Evolutionary conservation across 2,329 filamentous ascomycete genomes (phyloP).

Genomic region (Cryphonectria parasitica): DNA sequence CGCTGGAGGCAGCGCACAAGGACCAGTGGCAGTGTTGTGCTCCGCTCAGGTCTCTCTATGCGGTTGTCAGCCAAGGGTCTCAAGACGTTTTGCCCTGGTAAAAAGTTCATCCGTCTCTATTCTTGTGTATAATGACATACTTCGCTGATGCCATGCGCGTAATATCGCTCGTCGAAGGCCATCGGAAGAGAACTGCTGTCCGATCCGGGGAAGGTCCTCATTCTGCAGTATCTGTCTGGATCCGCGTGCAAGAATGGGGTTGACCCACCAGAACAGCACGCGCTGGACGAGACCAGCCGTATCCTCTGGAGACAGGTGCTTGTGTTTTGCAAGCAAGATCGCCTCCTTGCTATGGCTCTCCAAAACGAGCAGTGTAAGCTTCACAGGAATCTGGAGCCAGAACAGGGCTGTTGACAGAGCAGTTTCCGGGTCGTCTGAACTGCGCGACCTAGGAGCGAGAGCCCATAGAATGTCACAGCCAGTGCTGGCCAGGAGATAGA

Average conservation of each 20-base stretch:
- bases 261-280: slow-evolving; percentile 41
- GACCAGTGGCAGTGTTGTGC: slow-evolving; percentile 36
- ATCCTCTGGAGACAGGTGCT: slow-evolving; percentile 36
- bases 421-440: background rate
- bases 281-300: slow-evolving; percentile 34
- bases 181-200: slow-evolving; percentile 32
- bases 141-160: slow-evolving; percentile 35
- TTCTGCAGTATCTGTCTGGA: slow-evolving; percentile 35
- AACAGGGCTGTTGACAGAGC: background rate
- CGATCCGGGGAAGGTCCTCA: slow-evolving; percentile 36
- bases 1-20: slow-evolving; percentile 37
- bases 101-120: background rate
- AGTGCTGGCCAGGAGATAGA: slow-evolving; percentile 32
- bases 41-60: slow-evolving; percentile 34
- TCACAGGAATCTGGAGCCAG: slow-evolving; percentile 33
- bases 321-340: slow-evolving; percentile 23
- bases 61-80: background rate
- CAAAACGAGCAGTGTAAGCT: slow-evolving; percentile 24
- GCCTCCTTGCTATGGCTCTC: slow-evolving; percentile 33
- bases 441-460: slow-evolving; percentile 18
- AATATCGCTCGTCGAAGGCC: slow-evolving; percentile 33
- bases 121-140: slow-evolving; percentile 30
- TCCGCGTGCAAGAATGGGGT: slow-evolving; percentile 36
- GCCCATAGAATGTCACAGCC: slow-evolving; percentile 31
- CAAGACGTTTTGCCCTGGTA: background rate